Percentiles rank a stretch among this genome's conserved stretches.
Evolutionary conservation across 192 early-diverging fungal genomes (phyloP).

Genomic region (Mycoemilia scoparia): DNA sequence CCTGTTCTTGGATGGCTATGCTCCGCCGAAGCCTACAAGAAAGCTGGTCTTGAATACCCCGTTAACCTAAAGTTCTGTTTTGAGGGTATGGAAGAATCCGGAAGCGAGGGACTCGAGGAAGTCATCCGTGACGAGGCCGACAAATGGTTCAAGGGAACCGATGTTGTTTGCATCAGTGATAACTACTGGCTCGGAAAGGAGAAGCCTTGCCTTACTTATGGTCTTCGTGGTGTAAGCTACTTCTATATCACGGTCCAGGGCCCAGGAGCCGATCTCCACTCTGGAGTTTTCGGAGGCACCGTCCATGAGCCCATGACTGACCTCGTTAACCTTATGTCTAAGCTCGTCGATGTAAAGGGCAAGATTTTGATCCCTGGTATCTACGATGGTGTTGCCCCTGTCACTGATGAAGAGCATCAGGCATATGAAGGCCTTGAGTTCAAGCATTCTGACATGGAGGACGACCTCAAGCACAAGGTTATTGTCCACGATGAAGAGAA

Average conservation of each 20-base stretch:
- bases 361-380: constrained; percentile 84
- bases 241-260: constrained; percentile 51
- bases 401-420: constrained; percentile 63
- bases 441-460: constrained; percentile 26
- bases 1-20: constrained; percentile 96
- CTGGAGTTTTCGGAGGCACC: constrained; percentile 85
- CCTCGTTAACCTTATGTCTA: constrained; percentile 62
- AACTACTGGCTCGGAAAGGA: constrained; percentile 96
- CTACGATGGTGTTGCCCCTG: constrained; percentile 71
- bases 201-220: constrained; percentile 96
- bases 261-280: constrained; percentile 84
- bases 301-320: constrained; percentile 99
- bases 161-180: constrained; percentile 93
- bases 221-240: constrained; percentile 63
- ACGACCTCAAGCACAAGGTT: constrained; percentile 57
- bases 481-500: constrained; percentile 61
- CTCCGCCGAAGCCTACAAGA: constrained; percentile 85
- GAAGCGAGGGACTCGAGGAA: constrained; percentile 86
- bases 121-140: constrained; percentile 74
- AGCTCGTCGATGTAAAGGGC: constrained; percentile 67
- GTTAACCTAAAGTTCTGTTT: constrained; percentile 95
- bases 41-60: constrained; percentile 74
- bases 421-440: constrained; percentile 79
- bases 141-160: constrained; percentile 75
- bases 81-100: constrained; percentile 85